Evolutionary conservation across 2,329 filamentous ascomycete species (phyloP).

Genomic region (Coniochaeta ligniaria): DNA sequence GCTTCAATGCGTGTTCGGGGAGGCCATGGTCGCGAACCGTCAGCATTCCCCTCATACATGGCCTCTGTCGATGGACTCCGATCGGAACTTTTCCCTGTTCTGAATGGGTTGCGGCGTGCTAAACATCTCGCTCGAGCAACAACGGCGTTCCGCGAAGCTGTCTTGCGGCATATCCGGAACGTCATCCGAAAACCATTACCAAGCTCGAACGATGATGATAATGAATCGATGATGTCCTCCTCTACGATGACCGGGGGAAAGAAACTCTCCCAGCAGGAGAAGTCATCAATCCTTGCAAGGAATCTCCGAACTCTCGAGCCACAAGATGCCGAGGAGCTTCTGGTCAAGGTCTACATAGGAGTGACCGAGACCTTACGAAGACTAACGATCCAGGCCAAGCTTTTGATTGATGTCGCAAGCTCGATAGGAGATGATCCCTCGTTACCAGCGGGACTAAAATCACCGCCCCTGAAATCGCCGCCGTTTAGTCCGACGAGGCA

Average conservation of each 20-base stretch:
- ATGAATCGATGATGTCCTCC: conserved; percentile 78
- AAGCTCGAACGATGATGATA: conserved; percentile 90
- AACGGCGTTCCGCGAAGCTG: conserved; percentile 74
- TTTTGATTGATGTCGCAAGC: conserved; percentile 89
- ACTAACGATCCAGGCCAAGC: conserved; percentile 84
- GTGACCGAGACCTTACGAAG: conserved; percentile 82
- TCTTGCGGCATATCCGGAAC: conserved; percentile 78
- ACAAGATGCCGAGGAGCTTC: conserved; percentile 75
- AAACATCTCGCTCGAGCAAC: conserved; percentile 75
- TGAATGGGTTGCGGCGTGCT: conserved; percentile 75
- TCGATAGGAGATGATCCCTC: conserved; percentile 44
- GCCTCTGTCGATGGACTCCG: conserved; percentile 65
- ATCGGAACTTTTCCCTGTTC: conserved; percentile 58
- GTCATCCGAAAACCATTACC: conserved; percentile 81
- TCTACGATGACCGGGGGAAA: conserved; percentile 68
- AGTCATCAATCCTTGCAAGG: conserved; percentile 78
- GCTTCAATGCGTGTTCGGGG: conserved; percentile 68
- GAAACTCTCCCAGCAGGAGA: conserved; percentile 74
- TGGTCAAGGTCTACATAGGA: conserved; percentile 76
- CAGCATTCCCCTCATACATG: conserved; percentile 72
- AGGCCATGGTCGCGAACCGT: conserved; percentile 57
- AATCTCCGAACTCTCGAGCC: conserved; percentile 80
- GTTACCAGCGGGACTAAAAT: conserved; percentile 31
- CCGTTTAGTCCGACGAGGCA: conserved; percentile 40
- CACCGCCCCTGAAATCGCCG: conserved; percentile 43